These are phyloP conservation scores for Aspergillus calidoustus DNA, from an alignment of 2,329 filamentous ascomycete genomes.

Conservation along the genomic window DNA sequence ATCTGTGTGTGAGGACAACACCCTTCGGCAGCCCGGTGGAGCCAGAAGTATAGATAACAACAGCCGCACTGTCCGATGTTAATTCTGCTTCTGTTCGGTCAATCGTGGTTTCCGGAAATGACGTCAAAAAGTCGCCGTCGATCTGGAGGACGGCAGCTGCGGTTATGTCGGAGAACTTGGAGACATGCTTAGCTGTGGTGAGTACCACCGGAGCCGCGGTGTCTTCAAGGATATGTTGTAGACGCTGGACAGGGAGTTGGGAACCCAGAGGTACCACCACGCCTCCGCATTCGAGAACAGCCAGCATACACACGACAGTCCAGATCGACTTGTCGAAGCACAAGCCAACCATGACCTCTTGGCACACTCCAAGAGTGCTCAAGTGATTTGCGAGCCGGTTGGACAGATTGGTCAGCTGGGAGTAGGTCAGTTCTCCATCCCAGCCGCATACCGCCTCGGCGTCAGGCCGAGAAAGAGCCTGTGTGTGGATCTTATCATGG, in stretches of 20 bases:
- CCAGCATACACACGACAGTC: conserved; percentile 12
- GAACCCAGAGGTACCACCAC: conserved; percentile 37
- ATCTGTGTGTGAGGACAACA: conserved; percentile 73
- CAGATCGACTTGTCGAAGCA: conserved; percentile 15
- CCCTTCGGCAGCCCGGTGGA: conserved; percentile 87
- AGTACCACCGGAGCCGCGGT: conserved; percentile 26
- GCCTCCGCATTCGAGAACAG: conserved; percentile 20
- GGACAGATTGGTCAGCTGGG: conserved; percentile 42
- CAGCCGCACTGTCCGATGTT: conserved; percentile 51
- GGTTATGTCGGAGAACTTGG: not conserved
- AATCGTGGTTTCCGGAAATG: not conserved
- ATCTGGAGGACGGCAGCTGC: conserved; percentile 59
- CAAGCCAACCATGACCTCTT: conserved; percentile 9
- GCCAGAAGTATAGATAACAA: conserved; percentile 77
- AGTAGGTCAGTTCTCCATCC: conserved; percentile 8
- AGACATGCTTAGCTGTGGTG: conserved; percentile 9
- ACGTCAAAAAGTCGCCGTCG: conserved; percentile 59
- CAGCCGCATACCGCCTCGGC: conserved; percentile 4
- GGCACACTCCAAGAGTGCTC: not conserved
- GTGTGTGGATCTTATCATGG: conserved; percentile 1
- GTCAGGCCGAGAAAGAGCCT: not conserved
- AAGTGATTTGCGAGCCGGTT: conserved; percentile 7
- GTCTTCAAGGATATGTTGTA: conserved; percentile 28
- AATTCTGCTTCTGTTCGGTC: not conserved
- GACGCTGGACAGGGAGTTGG: conserved; percentile 31